Evolutionary conservation across 2,329 filamentous ascomycete genomes (phyloP), one percentile per base, ranked within the genome.

Genomic region (Lasiodiplodia sp.): DNA sequence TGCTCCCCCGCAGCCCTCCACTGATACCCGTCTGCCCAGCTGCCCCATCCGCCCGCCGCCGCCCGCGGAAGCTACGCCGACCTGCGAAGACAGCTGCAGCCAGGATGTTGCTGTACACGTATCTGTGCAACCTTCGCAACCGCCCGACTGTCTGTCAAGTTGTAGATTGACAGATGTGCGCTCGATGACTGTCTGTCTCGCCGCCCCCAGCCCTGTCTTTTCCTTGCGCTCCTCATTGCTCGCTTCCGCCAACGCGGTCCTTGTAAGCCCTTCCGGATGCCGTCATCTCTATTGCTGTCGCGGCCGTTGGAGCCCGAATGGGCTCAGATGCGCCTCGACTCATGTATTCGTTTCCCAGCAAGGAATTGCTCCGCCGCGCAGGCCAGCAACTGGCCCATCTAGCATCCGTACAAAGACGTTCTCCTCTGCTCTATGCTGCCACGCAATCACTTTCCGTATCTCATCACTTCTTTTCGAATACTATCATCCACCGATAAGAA

Each of bases 401-500:
- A 28, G 25, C 51, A 10, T n/a, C 40, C 40, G 49, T 68, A 65
- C 58, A 55, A 51, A 68, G 67, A 38, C 40, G 47, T 64, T 49
- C 58, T 64, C 38, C 58, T 68, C 67, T 64, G 67, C 68, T 69
- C 68, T 66, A 69, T 69, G 73, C 76, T 78, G 77, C 78, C 76
- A 79, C 78, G 77, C 76, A 77, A 77, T 75, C 77, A 77, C 70
- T 23, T 51, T 23, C 12, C 28, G 23, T 52, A 52, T 64, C 52
- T 67, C 55, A 51, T 67, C 53, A 25, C 21, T 52, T 67, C n/a
- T 28, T 31, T 28, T 66, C 51, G 40, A n/a, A 38, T 16, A 25
- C 53, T 23, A 23, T 38, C 65, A 47, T 56, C 28, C 21, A 10
- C 53, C 55, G 65, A 68, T 60, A 68, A 68, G 66, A 40, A 44